Percentiles rank a stretch among this genome's conserved stretches.
Evolutionary conservation across 1,284 basidiomycete species (phyloP).

Genomic region (Paramarasmius palmivorus): DNA sequence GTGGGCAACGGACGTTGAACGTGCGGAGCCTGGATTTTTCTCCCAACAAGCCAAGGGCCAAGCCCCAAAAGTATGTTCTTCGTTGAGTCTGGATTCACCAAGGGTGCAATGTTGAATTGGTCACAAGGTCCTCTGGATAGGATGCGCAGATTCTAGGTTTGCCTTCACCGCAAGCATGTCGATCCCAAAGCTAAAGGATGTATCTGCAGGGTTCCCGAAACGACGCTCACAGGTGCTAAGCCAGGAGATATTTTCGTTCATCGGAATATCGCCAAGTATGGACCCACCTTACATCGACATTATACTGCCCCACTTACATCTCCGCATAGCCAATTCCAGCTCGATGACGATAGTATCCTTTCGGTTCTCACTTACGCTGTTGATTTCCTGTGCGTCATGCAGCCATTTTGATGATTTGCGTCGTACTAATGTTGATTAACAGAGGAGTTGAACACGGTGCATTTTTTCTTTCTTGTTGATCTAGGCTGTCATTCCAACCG

Average conservation of each 20-base stretch:
- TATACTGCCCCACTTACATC: background rate
- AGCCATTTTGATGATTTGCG: too few relatives aligned
- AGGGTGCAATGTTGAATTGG: constrained; percentile 7
- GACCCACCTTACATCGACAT: background rate
- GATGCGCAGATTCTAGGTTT: constrained; percentile 60
- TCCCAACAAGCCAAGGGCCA: constrained; percentile 52
- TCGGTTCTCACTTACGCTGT: constrained; percentile 85
- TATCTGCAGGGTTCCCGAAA: constrained; percentile 1
- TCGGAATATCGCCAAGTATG: constrained; percentile 47
- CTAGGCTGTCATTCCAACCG: constrained; percentile 30
- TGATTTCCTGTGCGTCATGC: constrained; percentile 49
- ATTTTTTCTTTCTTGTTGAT: constrained; percentile 31
- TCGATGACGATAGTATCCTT: constrained; percentile 74
- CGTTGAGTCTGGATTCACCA: constrained; percentile 32
- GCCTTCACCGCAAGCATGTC: constrained; percentile 11
- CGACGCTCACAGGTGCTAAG: constrained; percentile 22
- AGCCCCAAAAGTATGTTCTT: constrained; percentile 55
- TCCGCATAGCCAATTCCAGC: constrained; percentile 70
- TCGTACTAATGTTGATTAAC: too few relatives aligned
- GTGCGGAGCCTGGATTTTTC: constrained; percentile 55
- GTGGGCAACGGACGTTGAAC: constrained; percentile 50
- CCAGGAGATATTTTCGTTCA: constrained; percentile 50
- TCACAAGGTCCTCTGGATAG: constrained; percentile 69
- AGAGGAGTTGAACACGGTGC: constrained; percentile 79
- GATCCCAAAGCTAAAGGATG: too few relatives aligned